phyloP scores from a whole-genome alignment of 2,329 filamentous ascomycete genomes.

The Neocucurbitaria cava region DNA sequence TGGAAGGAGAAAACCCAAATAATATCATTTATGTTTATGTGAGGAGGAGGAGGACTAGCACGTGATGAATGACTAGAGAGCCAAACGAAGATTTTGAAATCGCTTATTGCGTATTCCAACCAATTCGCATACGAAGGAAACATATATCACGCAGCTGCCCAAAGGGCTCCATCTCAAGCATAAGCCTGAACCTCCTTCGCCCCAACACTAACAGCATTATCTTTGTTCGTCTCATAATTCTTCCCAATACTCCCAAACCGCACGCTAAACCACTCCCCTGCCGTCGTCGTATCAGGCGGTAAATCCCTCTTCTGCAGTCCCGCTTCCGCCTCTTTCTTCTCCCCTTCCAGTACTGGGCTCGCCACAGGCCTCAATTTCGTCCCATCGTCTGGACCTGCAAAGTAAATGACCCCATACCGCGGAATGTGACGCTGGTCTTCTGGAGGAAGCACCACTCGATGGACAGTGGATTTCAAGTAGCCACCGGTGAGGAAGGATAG shows the following conservation, averaged over 20 bases:
- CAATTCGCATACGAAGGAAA: no score
- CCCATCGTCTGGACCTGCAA: conserved; percentile 11
- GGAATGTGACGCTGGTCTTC: conserved; percentile 56
- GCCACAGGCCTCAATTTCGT: neutral
- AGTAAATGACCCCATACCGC: conserved; percentile 24
- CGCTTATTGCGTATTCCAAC: no score
- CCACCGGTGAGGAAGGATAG: conserved; percentile 45
- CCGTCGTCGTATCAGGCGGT: conserved; percentile 10
- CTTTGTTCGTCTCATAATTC: conserved; percentile 9
- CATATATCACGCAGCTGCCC: no score
- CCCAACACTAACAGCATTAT: conserved; percentile 4
- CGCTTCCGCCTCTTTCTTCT: no score
- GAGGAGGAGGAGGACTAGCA: no score
- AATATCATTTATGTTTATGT: no score
- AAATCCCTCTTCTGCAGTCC: conserved; percentile 3
- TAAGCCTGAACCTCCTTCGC: neutral
- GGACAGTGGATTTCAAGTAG: conserved; percentile 55
- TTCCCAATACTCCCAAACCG: conserved; percentile 8
- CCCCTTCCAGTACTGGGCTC: neutral
- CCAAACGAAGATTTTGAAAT: no score
- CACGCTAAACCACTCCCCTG: conserved; percentile 6
- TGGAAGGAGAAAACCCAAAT: no score
- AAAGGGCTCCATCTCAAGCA: neutral
- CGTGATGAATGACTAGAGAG: no score
- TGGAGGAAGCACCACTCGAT: conserved; percentile 57